These are phyloP conservation scores for Inosperma sp. DNA, from an alignment of 768 basidiomycete species.

Conservation along the genomic window DNA sequence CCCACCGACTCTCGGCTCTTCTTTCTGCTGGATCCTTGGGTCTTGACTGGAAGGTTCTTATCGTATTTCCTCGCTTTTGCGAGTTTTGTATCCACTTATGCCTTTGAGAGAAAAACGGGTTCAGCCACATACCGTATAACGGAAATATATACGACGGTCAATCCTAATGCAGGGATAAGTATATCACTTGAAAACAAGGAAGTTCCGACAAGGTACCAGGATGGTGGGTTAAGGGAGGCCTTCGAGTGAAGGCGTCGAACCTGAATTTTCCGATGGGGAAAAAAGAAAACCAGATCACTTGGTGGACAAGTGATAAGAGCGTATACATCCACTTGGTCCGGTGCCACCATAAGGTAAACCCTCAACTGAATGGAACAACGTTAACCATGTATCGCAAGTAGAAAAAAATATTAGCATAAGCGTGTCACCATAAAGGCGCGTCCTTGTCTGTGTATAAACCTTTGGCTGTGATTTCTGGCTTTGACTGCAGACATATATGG, in stretches of 20 bases:
- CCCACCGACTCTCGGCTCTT: slow-evolving; percentile 25
- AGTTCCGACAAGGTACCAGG: slow-evolving; percentile 36
- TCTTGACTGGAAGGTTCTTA: slow-evolving; percentile 40
- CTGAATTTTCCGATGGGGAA: slow-evolving; percentile 60
- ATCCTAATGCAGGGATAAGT: slow-evolving; percentile 37
- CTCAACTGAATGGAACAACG: slow-evolving; percentile 34
- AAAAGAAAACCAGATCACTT: neutral
- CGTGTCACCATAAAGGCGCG: slow-evolving; percentile 53
- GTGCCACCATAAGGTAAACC: slow-evolving; percentile 73
- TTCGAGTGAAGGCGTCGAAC: slow-evolving; percentile 77
- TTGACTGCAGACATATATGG: slow-evolving; percentile 72
- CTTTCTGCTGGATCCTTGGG: slow-evolving; percentile 38
- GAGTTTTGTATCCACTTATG: slow-evolving; percentile 25
- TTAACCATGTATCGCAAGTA: neutral
- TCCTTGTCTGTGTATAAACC: slow-evolving; percentile 66
- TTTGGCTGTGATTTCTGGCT: slow-evolving; percentile 55
- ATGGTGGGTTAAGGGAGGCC: slow-evolving; percentile 53
- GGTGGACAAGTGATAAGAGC: neutral
- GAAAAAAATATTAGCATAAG: neutral
- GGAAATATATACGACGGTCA: slow-evolving; percentile 44
- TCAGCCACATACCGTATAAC: slow-evolving; percentile 41
- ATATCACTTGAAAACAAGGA: no score
- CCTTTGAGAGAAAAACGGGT: neutral
- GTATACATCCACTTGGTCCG: slow-evolving; percentile 68
- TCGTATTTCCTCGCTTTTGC: slow-evolving; percentile 26